Evolutionary conservation across 2,329 filamentous ascomycete species (phyloP), one percentile per base, ranked within the genome.

Genomic region (Fusarium phyllophilum): DNA sequence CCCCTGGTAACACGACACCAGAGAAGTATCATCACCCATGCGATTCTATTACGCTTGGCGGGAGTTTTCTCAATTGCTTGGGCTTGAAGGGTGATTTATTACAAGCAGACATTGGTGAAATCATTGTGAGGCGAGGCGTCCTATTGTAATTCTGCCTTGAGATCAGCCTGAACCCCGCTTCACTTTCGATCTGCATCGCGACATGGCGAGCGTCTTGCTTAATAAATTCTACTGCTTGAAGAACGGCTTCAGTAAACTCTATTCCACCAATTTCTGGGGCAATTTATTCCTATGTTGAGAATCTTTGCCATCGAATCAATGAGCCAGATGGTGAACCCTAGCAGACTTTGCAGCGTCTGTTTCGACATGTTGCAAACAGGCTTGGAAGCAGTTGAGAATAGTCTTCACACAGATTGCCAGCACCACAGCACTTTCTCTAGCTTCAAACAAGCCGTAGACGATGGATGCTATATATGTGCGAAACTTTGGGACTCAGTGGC

Each of bases 1-100:
- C 10, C 7, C 24, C 42, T 18, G 0, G 1, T 18, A 3, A 11
- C 9, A 24, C 2, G 5, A 24, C n/a, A 4, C 4, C 0, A 8
- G 10, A 45, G 6, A 18, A 44, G 6, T 8, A 2, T 24, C 14
- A 11, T 24, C 41, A 17, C 14, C n/a, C 22, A 4, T 17, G 14
- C 39, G 5, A 24, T 5, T 11, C n/a, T 8, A 24, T 1, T 10
- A 26, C 5, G 2, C 18, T 15, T 15, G 9, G 8, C 29, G 6
- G 20, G 12, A 11, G 5, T 6, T 14, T 14, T 22, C 29, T 31
- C 8, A 39, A 39, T 12, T 20, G 18, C 18, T 20, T 10, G 10
- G 13, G 7, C 9, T 12, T 10, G 7, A 38, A 38, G 11, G 10
- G 10, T 5, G 10, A 22, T 22, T 12, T 17, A 6, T 22, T 13